Conservation (phyloP, 805 yeast species). For the Kazachstania psychrophila region DNA sequence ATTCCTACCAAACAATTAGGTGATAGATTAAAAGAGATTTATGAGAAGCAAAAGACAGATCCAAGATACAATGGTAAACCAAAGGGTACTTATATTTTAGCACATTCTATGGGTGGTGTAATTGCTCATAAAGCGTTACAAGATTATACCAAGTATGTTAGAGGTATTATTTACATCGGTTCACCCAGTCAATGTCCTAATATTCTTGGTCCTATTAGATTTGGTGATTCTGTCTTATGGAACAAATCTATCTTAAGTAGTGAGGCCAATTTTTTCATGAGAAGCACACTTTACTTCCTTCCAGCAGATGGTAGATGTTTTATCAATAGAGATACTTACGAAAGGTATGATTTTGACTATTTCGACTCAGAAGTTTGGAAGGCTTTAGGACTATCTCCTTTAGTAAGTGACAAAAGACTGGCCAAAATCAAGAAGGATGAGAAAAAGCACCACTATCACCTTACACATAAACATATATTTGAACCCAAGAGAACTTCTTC, state of each 20-base stretch:
- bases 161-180: constrained; percentile 76
- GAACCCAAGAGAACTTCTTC: background rate
- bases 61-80: constrained; percentile 21
- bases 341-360: constrained; percentile 57
- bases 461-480: background rate
- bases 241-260: constrained; percentile 67
- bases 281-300: constrained; percentile 70
- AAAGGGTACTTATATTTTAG: constrained; percentile 60
- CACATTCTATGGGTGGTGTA: constrained; percentile 93
- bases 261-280: constrained; percentile 80
- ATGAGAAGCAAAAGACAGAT: constrained; percentile 27
- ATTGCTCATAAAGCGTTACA: constrained; percentile 75
- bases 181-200: constrained; percentile 78
- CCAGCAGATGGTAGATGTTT: constrained; percentile 73
- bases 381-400: constrained; percentile 63
- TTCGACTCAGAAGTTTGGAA: constrained; percentile 79
- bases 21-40: constrained; percentile 36
- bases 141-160: constrained; percentile 52
- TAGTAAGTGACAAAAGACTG: constrained; percentile 39
- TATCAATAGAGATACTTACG: constrained; percentile 49
- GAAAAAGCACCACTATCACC: constrained; percentile 1
- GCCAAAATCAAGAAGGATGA: constrained; percentile 5
- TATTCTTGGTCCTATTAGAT: constrained; percentile 75
- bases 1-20: constrained; percentile 44
- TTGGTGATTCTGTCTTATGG: constrained; percentile 70